These are phyloP conservation scores for Arthrobotrys sphaeroides DNA, from an alignment of 2,329 filamentous ascomycete genomes.

Conservation along the genomic window DNA sequence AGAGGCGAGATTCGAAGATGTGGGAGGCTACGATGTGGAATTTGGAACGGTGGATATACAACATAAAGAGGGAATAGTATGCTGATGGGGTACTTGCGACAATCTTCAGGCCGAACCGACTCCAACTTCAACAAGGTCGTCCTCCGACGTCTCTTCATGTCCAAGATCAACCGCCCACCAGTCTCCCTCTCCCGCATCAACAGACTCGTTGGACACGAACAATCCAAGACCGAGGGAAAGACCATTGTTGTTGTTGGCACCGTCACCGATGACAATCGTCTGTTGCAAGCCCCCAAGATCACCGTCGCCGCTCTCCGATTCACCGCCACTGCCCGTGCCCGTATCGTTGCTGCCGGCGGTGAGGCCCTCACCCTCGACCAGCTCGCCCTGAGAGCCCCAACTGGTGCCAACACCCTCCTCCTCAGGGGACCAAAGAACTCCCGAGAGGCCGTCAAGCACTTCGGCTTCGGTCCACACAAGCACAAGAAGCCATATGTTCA, in stretches of 20 bases:
- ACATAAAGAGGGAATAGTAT: slow-evolving; percentile 21
- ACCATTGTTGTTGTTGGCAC: slow-evolving; percentile 94
- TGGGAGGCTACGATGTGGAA: neutral
- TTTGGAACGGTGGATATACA: neutral
- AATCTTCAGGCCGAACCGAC: slow-evolving; percentile 75
- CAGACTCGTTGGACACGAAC: slow-evolving; percentile 69
- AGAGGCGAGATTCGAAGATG: slow-evolving; percentile 49
- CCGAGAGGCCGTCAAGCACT: slow-evolving; percentile 98
- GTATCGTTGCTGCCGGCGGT: slow-evolving; percentile 91
- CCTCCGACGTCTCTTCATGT: slow-evolving; percentile 97
- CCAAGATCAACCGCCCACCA: slow-evolving; percentile 95
- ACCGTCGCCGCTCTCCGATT: slow-evolving; percentile 94
- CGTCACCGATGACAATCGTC: slow-evolving; percentile 97
- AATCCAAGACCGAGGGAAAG: slow-evolving; percentile 72
- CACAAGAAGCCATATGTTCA: slow-evolving; percentile 87
- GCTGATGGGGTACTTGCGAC: slow-evolving; percentile 35
- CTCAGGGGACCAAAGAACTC: slow-evolving; percentile 98
- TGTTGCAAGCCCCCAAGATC: slow-evolving; percentile 88
- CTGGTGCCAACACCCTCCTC: slow-evolving; percentile 94
- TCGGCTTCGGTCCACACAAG: slow-evolving; percentile 96
- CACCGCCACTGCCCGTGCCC: slow-evolving; percentile 92
- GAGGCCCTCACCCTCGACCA: slow-evolving; percentile 96
- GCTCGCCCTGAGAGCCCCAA: slow-evolving; percentile 92
- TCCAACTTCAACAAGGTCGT: slow-evolving; percentile 98
- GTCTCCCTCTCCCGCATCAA: slow-evolving; percentile 93